Evolutionary conservation across 768 basidiomycete species (phyloP).

Genomic region (Russula lepida): DNA sequence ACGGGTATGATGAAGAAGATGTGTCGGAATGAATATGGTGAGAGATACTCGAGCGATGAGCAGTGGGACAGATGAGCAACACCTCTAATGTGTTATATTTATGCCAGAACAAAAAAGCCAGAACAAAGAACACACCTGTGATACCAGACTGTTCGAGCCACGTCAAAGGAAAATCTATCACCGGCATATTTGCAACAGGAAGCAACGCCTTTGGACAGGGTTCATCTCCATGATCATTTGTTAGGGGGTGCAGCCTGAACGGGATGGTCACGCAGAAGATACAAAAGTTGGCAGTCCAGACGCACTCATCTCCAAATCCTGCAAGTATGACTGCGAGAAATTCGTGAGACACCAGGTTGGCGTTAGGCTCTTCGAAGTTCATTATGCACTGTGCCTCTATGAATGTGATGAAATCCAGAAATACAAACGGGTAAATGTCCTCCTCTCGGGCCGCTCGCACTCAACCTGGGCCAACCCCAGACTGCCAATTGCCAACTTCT

Average conservation of each 20-base stretch:
- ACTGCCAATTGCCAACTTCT: background rate
- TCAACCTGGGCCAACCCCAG: background rate
- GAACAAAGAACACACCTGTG: conserved; percentile 44
- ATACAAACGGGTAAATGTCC: too few species aligned
- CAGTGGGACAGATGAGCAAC: conserved; percentile 73
- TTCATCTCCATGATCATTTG: conserved; percentile 66
- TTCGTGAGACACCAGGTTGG: conserved; percentile 52
- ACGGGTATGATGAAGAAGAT: conserved; percentile 48
- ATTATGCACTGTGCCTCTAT: conserved; percentile 30
- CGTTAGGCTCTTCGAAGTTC: conserved; percentile 51
- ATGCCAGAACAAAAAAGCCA: conserved; percentile 13
- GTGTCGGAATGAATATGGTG: conserved; percentile 79
- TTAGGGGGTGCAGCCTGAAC: conserved; percentile 62
- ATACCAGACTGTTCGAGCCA: conserved; percentile 89
- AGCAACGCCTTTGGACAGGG: conserved; percentile 82
- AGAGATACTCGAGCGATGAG: conserved; percentile 67
- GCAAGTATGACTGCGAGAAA: conserved; percentile 85
- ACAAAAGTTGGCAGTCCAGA: background rate
- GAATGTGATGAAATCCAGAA: background rate
- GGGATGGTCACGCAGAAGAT: background rate
- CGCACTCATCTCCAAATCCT: conserved; percentile 88
- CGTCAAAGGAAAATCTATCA: conserved; percentile 72
- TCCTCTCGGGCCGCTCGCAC: background rate
- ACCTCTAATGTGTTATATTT: conserved; percentile 47
- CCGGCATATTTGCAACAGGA: conserved; percentile 79